phyloP scores from a whole-genome alignment of 805 yeast species.

The Suhomyces canberraensis region DNA sequence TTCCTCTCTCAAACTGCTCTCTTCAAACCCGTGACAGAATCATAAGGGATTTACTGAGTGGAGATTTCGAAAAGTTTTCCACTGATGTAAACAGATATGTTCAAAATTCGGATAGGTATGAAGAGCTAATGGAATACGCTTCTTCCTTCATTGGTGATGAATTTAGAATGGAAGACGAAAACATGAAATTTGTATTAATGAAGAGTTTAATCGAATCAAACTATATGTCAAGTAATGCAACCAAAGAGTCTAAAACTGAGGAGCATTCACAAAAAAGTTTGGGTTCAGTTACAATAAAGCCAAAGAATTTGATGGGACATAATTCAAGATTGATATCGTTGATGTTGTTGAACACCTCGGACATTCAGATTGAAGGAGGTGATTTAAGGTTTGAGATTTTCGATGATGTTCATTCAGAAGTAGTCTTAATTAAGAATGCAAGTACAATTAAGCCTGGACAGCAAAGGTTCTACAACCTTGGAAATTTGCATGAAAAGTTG shows the following conservation, averaged over 20 bases:
- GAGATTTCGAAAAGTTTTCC: slow-evolving; percentile 16
- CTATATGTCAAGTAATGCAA: background rate
- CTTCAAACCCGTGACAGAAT: slow-evolving; percentile 18
- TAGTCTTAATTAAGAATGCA: slow-evolving; percentile 22
- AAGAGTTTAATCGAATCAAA: slow-evolving; percentile 14
- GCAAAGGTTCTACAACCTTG: slow-evolving; percentile 26
- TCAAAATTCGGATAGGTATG: slow-evolving; percentile 22
- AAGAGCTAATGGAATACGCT: slow-evolving; percentile 14
- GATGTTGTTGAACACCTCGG: slow-evolving; percentile 22
- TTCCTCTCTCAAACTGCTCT: slow-evolving; percentile 22
- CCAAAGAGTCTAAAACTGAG: background rate
- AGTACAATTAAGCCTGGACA: slow-evolving; percentile 22
- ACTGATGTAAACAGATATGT: background rate
- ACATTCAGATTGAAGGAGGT: slow-evolving; percentile 23
- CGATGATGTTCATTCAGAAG: slow-evolving; percentile 12
- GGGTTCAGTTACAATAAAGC: slow-evolving; percentile 9
- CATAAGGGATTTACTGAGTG: too few relatives aligned
- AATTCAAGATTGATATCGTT: slow-evolving; percentile 21
- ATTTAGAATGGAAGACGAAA: slow-evolving; percentile 11
- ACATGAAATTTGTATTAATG: slow-evolving; percentile 21
- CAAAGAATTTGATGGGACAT: slow-evolving; percentile 14
- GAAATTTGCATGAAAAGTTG: slow-evolving; percentile 12
- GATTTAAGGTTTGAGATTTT: slow-evolving; percentile 27
- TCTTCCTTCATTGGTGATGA: slow-evolving; percentile 4
- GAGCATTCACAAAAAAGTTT: background rate